Conservation (phyloP, 805 yeast species). For the Yamadazyma endophytica region DNA sequence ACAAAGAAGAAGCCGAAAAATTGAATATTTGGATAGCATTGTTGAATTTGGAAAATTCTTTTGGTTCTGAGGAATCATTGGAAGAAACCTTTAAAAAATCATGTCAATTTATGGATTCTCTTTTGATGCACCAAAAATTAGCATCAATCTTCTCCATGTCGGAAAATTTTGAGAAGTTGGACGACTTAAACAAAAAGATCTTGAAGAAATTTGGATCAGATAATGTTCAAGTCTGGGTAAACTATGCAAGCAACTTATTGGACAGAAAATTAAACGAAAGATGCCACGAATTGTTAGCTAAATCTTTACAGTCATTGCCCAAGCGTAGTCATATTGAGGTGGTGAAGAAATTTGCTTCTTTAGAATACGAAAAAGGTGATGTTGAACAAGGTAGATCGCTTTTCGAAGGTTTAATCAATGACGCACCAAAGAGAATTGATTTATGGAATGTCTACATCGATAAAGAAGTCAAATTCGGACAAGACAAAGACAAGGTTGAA, state of each 20-base stretch:
- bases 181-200: constrained; percentile 58
- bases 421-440: constrained; percentile 88
- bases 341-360: constrained; percentile 82
- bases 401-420: constrained; percentile 86
- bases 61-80: constrained; percentile 80
- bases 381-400: constrained; percentile 92
- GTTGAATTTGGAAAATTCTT: constrained; percentile 87
- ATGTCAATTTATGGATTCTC: constrained; percentile 88
- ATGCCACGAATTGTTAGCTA: constrained; percentile 71
- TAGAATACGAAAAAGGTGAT: constrained; percentile 85
- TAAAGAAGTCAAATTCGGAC: constrained; percentile 72
- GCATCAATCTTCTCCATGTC: constrained; percentile 71
- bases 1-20: constrained; percentile 90
- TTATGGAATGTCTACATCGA: constrained; percentile 94
- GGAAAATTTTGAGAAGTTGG: constrained; percentile 70
- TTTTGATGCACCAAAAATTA: constrained; percentile 74
- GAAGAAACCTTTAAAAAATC: constrained; percentile 80
- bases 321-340: constrained; percentile 73
- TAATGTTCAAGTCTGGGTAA: constrained; percentile 70
- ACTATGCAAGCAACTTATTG: constrained; percentile 72
- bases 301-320: constrained; percentile 67
- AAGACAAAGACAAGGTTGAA: constrained; percentile 64
- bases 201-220: constrained; percentile 70
- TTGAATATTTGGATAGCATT: constrained; percentile 94
- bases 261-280: constrained; percentile 53